A percentile compares a stretch with the other conserved stretches of the same genome.
Evolutionary conservation across 1,139 yeast species (phyloP).

Genomic region (Geotrichum armillariae): DNA sequence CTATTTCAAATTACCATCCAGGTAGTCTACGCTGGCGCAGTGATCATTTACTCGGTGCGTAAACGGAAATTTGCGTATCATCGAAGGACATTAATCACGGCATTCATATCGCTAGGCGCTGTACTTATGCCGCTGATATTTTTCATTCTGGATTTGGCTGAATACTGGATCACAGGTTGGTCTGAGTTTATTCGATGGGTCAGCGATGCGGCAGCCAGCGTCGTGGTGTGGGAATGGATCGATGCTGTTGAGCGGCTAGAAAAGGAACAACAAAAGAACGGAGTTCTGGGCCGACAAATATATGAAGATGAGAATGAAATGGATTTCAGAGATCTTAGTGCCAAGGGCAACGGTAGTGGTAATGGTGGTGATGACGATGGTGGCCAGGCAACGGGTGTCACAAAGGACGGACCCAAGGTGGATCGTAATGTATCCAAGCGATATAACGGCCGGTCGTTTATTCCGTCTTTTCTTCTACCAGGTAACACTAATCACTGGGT

Average conservation of each 20-base stretch:
- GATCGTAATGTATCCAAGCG: conserved; percentile 11
- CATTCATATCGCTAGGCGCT: conserved; percentile 57
- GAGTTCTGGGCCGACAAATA: conserved; percentile 76
- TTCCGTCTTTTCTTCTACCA: conserved; percentile 10
- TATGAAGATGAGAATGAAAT: conserved; percentile 66
- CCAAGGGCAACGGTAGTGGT: neutral
- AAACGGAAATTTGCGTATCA: conserved; percentile 59
- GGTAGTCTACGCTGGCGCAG: conserved; percentile 66
- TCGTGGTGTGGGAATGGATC: conserved; percentile 91
- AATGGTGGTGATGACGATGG: conserved; percentile 1
- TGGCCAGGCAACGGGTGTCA: neutral
- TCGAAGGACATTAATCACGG: conserved; percentile 51
- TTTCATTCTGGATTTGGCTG: conserved; percentile 73
- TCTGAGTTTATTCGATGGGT: conserved; percentile 77
- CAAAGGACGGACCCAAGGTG: neutral
- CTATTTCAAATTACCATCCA: conserved; percentile 73
- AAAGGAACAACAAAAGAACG: conserved; percentile 69
- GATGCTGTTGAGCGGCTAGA: conserved; percentile 65
- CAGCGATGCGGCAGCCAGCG: conserved; percentile 44
- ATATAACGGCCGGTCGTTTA: conserved; percentile 13
- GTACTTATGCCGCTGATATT: conserved; percentile 71
- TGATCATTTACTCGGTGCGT: conserved; percentile 58
- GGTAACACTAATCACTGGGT: conserved; percentile 12
- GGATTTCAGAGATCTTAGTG: too few relatives aligned
- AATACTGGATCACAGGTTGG: conserved; percentile 69